Conservation (phyloP, 2,329 filamentous ascomycete genomes). For the Mollisiaceae sp. region DNA sequence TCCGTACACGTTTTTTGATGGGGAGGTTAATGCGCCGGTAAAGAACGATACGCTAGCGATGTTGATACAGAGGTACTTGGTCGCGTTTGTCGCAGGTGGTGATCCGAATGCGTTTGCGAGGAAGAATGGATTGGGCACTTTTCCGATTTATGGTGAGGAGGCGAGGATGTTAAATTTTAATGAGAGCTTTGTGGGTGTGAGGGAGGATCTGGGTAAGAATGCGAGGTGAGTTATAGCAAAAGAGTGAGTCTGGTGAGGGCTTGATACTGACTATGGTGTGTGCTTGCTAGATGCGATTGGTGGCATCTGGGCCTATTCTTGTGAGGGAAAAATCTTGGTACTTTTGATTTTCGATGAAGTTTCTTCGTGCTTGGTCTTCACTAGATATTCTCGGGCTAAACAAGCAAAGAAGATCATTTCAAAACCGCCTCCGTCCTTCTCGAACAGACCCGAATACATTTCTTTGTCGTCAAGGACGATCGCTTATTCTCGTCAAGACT, state of each 20-base stretch:
- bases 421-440: background rate
- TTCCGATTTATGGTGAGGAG: background rate
- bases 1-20: conserved; percentile 1
- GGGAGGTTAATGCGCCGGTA: background rate
- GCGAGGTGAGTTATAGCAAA: background rate
- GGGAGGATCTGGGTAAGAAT: background rate
- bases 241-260: background rate
- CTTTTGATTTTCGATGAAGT: background rate
- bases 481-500: conserved; percentile 7
- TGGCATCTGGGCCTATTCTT: conserved; percentile 1
- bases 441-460: background rate
- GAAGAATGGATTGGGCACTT: background rate
- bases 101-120: background rate
- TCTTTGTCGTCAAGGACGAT: background rate
- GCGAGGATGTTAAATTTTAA: conserved; percentile 7
- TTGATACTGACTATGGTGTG: background rate
- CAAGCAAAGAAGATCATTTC: background rate
- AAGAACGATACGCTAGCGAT: background rate
- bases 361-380: background rate
- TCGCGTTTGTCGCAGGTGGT: background rate
- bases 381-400: background rate
- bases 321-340: background rate
- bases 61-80: background rate
- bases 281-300: background rate
- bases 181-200: background rate